Evolutionary conservation across 1,139 yeast species (phyloP), one percentile per base, ranked within the genome.

Genomic region (Ogataea hybrid): DNA sequence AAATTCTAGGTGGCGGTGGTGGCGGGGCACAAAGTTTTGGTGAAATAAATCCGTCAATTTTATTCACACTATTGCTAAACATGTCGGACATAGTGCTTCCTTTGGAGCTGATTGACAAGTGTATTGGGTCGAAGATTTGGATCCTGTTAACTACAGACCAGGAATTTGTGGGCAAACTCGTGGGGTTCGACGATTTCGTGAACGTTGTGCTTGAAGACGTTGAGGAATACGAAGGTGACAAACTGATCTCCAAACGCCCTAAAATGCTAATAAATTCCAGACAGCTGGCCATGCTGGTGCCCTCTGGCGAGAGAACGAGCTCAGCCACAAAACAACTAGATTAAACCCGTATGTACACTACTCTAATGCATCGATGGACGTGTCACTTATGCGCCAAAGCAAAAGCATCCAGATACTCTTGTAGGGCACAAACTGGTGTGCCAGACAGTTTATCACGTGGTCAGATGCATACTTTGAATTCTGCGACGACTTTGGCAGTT

Each of bases 121-220:
- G 94, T 48, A 81, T 92, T 33, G 96, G 96, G 15, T 78, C 87
- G 39, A 72, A 75, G 46, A 80, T 92, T 40, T 79, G 87, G 73
- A 88, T 90, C 25, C 74, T 90, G 44, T 73, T 89, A 72, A 81
- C 85, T 51, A 77, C 80, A 46, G 79, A 82, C 51, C 71, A 72
- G 50, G 97, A 90, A 62, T 92, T 89, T 63, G 75, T 77, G 20
- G 98, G 98, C 2, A 86, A 82, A 8, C 71, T 92, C 41, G 77
- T 84, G 21, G 98, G 97, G 1, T 90, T 92, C 63, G 98, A 92
- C 63, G 97, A 92, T 63, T 90, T 83, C 58, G 97, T 92, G 48
- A 92, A 92, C 64, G 83, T 90, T 71, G 96, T 92, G 9, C 73
- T 90, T 48, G 85, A 84, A 57, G 82, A 88, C 55, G 97, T 86